Base-by-base conservation (phyloP, 768 basidiomycete genomes). In the Lactifluus hygrophoroides region DNA sequence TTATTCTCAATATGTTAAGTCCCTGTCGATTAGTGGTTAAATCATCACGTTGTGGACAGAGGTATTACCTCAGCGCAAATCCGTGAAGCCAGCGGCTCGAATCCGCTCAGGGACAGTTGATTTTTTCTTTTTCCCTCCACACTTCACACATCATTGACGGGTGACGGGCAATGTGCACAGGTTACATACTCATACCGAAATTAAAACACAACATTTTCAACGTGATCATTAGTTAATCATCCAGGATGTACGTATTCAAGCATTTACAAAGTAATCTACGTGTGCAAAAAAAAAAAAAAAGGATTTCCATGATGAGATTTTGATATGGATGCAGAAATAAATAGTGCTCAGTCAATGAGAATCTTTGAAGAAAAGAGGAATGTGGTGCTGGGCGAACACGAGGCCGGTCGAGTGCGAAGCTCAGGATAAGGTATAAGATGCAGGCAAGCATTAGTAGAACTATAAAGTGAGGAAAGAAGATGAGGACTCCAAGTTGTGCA, bases 1-100 rank as follows among this genome's bases (percentile, higher is more conserved):
- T 35, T 37, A 16, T 6, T 1, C 13, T 0, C 2, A 0, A 6
- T 14, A 5, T 6, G 1, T 1, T 2, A 60, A 58, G 60, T 61
- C 60, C 60, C 57, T 53, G 56, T 61, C 60, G 60, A 61, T 61
- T 61, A 61, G 60, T 61, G 60, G 60, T 61, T 58, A 61, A 61
- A 61, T 61, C 60, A 61, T 61, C 60, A 61, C 60, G 56, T 61
- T 61, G 60, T 61, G 60, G 60, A 27, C 42, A 10, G 42, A 43
- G 42, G 42, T 23, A 4, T 35, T 35, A 6, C 2, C 19, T 19
- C 5, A 11, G 21, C 5, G 7, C 56, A 58, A 40, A 3, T 52
- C 60, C 60, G 59, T 60, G 59, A 60, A 60, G 59, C 59, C 59
- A 51, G 49, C 50, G 56, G 60, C 60, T 61, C 60, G 60, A 61